Conservation (phyloP, 768 basidiomycete species). For the Tubosaeta sp. region DNA sequence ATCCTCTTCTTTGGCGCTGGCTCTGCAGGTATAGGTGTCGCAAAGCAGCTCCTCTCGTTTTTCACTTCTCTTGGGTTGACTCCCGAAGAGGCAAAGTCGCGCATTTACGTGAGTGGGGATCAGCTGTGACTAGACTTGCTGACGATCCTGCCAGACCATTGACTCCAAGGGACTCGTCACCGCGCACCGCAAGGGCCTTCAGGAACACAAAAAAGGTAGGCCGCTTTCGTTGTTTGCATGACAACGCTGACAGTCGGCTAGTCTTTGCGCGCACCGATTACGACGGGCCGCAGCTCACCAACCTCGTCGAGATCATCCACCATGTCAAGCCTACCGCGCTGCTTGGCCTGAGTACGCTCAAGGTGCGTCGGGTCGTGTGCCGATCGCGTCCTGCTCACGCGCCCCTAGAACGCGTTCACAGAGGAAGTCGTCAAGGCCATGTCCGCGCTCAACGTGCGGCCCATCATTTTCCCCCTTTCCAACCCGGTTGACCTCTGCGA, state of each 20-base stretch:
- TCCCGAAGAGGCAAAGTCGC: slow-evolving; percentile 60
- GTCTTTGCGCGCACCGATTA: slow-evolving; percentile 74
- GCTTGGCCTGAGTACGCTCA: slow-evolving; percentile 64
- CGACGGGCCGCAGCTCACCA: slow-evolving; percentile 54
- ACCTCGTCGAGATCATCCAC: slow-evolving; percentile 62
- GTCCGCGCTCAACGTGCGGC: slow-evolving; percentile 58
- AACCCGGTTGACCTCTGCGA: slow-evolving; percentile 66
- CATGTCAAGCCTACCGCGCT: slow-evolving; percentile 75
- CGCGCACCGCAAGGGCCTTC: slow-evolving; percentile 59
- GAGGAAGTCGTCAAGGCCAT: slow-evolving; percentile 59
- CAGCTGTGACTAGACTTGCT: neutral
- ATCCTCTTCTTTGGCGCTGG: slow-evolving; percentile 59
- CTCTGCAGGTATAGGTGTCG: slow-evolving; percentile 51
- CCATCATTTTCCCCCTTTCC: slow-evolving; percentile 81
- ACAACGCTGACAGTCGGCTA: slow-evolving; percentile 16
- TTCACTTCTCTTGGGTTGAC: slow-evolving; percentile 51
- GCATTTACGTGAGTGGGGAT: slow-evolving; percentile 54
- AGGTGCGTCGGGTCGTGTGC: slow-evolving; percentile 13
- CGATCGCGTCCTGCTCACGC: neutral
- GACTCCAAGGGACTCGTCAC: slow-evolving; percentile 78
- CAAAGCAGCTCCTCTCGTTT: slow-evolving; percentile 45
- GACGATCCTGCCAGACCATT: slow-evolving; percentile 45
- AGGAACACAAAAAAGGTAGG: slow-evolving; percentile 72
- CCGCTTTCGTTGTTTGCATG: neutral
- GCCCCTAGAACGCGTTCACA: slow-evolving; percentile 50